Base-by-base conservation (phyloP, 2,329 filamentous ascomycete genomes). In the Pseudocercospora fijiensis region DNA sequence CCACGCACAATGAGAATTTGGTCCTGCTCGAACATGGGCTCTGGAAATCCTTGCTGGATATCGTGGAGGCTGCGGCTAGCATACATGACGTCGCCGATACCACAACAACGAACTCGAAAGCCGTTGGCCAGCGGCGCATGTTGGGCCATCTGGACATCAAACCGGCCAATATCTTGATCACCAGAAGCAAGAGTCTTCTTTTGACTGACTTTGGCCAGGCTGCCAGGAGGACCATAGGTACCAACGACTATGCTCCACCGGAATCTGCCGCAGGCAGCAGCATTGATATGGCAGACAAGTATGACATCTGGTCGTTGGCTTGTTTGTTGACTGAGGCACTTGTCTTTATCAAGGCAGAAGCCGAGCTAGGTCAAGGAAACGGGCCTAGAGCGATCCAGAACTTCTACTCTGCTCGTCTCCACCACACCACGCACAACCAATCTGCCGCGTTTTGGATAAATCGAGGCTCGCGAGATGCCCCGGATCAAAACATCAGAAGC, bases 121-220 rank as follows among this genome's bases (percentile, higher is more conserved):
- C 13, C 16, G 9, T 13, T 43, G 55, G 60, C 10, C 43, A 27
- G 30, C 10, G 30, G 30, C 10, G 30, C 24, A 58, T 52, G 16
- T 27, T 58, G n/a, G 45, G 60, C 26, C 55, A 62, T 53, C 51
- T 62, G n/a, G 55, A 62, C 47, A 58, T 62, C 28, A 62, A 62
- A 28, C 60, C 55, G 11, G 60, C 55, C 13, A 62, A 62, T 20
- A 58, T 62, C 13, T 47, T 62, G 20, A 52, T 62, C 3, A 28
- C 55, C 33, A 26, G 51, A 43, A 47, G 53, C 20, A 47, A 56
- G 18, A 62, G 22, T 41, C 43, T 62, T 6, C 60, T 62, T 27
- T 33, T 62, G 13, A 62, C 60, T 10, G 55, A 62, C 26, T 62
- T 62, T 37, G 60, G 60, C 8, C 55, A 62, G 37, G 53, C 55